Conservation (phyloP, 169 alveolate genomes). For the Blepharisma undulans region DNA sequence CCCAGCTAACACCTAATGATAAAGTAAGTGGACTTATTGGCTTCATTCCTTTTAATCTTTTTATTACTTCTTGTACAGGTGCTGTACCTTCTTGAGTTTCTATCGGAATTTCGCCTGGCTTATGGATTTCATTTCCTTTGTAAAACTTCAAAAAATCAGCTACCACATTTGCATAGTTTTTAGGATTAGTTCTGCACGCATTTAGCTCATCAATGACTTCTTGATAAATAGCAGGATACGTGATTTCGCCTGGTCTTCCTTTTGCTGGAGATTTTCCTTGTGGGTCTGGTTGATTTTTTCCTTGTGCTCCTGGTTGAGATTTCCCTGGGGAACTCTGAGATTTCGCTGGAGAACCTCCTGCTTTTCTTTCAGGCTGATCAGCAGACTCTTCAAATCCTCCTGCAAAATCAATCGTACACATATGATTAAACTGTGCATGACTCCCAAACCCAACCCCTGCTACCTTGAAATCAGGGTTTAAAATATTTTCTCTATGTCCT, state of each 20-base stretch:
- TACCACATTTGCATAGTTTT: neutral
- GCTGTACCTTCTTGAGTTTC: slow-evolving; percentile 16
- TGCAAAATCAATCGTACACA: slow-evolving; percentile 15
- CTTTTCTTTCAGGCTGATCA: neutral
- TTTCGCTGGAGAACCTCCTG: neutral
- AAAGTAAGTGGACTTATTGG: slow-evolving; percentile 45
- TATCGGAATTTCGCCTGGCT: neutral
- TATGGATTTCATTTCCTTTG: neutral
- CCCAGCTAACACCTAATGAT: slow-evolving; percentile 44
- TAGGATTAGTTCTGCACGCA: neutral
- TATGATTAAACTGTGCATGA: slow-evolving; percentile 19
- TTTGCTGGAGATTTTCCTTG: neutral
- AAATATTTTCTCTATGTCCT: slow-evolving; percentile 45
- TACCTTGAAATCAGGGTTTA: slow-evolving; percentile 14
- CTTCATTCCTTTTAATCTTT: slow-evolving; percentile 36
- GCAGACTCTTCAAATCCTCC: neutral
- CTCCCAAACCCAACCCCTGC: slow-evolving; percentile 48
- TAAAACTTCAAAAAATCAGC: neutral
- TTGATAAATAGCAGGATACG: neutral
- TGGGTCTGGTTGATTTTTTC: neutral
- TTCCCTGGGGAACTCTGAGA: neutral
- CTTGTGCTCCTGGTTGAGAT: neutral
- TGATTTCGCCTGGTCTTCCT: neutral
- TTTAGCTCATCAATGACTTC: slow-evolving; percentile 24
- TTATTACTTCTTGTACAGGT: slow-evolving; percentile 50